Base-by-base conservation (phyloP, 2,329 filamentous ascomycete species). In the Parafenestella ontariensis region DNA sequence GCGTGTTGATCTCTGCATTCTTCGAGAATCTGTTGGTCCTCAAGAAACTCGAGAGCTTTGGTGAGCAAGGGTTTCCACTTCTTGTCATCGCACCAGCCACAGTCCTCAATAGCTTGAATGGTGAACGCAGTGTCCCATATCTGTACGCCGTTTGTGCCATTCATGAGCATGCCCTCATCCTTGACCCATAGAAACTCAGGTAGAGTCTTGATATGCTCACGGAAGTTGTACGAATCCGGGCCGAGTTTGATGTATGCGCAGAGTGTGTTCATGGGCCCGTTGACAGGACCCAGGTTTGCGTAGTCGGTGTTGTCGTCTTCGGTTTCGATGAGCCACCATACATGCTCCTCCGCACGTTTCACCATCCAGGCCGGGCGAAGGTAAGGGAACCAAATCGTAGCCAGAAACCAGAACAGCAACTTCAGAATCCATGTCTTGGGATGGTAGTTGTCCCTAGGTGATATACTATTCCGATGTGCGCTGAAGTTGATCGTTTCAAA, bases 61-160 rank as follows among this genome's bases (percentile, higher is more conserved):
- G 82, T 83, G 24, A 99, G 83, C 90, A 97, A 96, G 0, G 89
- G 87, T 34, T 84, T 85, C 87, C 91, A 97, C 65, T 88, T 87
- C 11, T 87, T 81, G 43, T 96, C 87, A 26, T 87, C 79, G n/a
- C 89, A 88, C 23, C 97, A 83, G 0, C 90, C 92, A 6, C 91
- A 88, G 44, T 91, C 90, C 47, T 91, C 85, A 5, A 91, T 85
- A 0, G 91, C 89, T 74, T 96, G 92, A 29, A 97, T 91, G 17
- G 89, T 79, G 71, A 98, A 98, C 0, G 92, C 85, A 0, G 95
- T 99, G 72, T 99, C 95, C 95, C 95, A 99, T 61, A 88, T 90
- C 76, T 99, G 95, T 1, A 98, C 93, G n/a, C 95, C 95, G 65
- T 99, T 98, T 8, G 95, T 99, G 33, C 95, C 95, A 66, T 97